Percentiles rank a stretch among this genome's conserved stretches.
These are phyloP conservation scores for Lentinula novae-zelandiae DNA, from an alignment of 1,284 basidiomycete species.

Conservation along the genomic window DNA sequence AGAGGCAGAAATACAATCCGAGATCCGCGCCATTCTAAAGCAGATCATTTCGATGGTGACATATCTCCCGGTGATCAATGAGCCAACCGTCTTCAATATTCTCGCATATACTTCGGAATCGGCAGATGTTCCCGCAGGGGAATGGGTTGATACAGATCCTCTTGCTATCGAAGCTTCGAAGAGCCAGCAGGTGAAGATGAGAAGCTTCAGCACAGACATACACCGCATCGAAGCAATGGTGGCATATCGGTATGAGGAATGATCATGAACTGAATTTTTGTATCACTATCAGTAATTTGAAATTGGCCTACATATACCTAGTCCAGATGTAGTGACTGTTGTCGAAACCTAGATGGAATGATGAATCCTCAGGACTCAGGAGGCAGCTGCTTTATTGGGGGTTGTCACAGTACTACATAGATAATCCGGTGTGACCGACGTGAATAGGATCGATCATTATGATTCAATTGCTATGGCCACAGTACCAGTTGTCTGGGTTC, in stretches of 20 bases:
- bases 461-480: neutral
- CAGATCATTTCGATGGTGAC: constrained; percentile 97
- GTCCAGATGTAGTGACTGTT: neutral
- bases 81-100: constrained; percentile 95
- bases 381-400: no score
- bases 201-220: constrained; percentile 88
- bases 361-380: neutral
- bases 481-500: constrained; percentile 3
- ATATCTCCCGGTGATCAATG: constrained; percentile 92
- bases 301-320: neutral
- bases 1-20: constrained; percentile 93
- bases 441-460: neutral
- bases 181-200: constrained; percentile 92
- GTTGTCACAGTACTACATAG: no score
- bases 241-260: constrained; percentile 70
- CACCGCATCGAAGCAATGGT: constrained; percentile 91
- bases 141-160: constrained; percentile 95
- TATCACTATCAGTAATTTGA: neutral
- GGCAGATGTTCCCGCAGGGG: constrained; percentile 83
- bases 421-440: neutral
- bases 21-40: constrained; percentile 97
- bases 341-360: neutral
- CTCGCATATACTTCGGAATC: constrained; percentile 90
- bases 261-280: neutral
- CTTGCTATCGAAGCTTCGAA: constrained; percentile 93